Base-by-base conservation (phyloP, 1,139 yeast species). In the Torulaspora globosa region DNA sequence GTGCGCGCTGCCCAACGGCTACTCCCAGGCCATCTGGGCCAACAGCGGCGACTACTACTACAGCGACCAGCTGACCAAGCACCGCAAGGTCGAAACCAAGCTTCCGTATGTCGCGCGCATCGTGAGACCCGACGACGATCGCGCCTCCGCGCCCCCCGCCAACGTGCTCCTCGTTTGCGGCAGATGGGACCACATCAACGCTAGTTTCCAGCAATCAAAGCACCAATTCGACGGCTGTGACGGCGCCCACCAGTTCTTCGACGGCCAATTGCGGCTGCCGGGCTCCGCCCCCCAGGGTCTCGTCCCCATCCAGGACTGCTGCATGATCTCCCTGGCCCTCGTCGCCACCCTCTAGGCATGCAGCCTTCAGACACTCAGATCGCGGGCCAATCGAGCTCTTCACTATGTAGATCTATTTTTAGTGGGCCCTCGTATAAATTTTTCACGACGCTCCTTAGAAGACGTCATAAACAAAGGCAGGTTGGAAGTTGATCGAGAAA, bases 1-100 rank as follows among this genome's bases (percentile, higher is more conserved):
- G 57, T 74, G 84, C 41, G 72, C 83, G 2, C 74, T 73, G 43
- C 73, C 79, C 2, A 80, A 79, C 5, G 96, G 96, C 0, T 89
- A 88, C 62, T 72, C 82, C 1, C 79, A 78, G 52, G 75, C 89
- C 3, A 65, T 84, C 1, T 84, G 76, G 65, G 76, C 81, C 12
- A 78, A 81, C 48, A 74, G 89, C 57, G 87, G 85, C 37, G 87
- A 82, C 47, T 81, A 72, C 60, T 80, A 73, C 59, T 64, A 60
- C 38, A 68, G 70, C 39, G 60, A 62, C 16, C 56, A 52, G 15
- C 37, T 51, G n/a, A 51, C 51, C 36, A 60, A 57, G 38, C 48
- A 53, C 46, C 28, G 35, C 46, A 60, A 46, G 47, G 53, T 49
- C 19, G 59, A 53, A 43, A 52, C 54, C 33, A 49, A 51, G 36